A percentile compares a stretch with the other conserved stretches of the same genome.
phyloP scores from a whole-genome alignment of 768 basidiomycete species.

The Lactifluus piperatus region DNA sequence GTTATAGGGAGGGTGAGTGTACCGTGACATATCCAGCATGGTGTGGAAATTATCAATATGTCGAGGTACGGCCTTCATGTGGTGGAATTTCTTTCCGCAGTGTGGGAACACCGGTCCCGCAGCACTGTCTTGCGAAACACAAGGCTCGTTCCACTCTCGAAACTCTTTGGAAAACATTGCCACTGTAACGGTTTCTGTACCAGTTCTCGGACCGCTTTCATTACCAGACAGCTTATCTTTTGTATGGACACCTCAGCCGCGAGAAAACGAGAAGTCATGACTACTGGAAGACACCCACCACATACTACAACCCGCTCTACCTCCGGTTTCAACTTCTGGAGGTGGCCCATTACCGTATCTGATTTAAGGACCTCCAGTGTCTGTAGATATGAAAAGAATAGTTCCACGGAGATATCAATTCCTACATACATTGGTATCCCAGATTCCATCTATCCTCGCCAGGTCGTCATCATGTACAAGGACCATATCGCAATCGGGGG shows the following conservation, averaged over 20 bases:
- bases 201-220: background rate
- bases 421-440: background rate
- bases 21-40: no score
- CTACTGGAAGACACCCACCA: background rate
- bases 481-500: background rate
- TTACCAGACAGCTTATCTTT: background rate
- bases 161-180: background rate
- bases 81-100: no score
- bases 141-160: background rate
- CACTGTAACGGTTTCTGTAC: background rate
- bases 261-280: background rate
- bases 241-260: no score
- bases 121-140: background rate
- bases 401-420: background rate
- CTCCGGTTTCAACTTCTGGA: background rate
- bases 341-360: background rate
- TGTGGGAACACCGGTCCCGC: no score
- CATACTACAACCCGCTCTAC: background rate
- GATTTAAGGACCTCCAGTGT: background rate
- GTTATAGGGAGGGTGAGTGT: no score
- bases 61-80: no score
- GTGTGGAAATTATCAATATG: no score
- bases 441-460: background rate
- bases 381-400: background rate
- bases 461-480: constrained; percentile 3